Evolutionary conservation across 441 rosid genomes (phyloP).

Genomic region (Dalechampia spathulata): DNA sequence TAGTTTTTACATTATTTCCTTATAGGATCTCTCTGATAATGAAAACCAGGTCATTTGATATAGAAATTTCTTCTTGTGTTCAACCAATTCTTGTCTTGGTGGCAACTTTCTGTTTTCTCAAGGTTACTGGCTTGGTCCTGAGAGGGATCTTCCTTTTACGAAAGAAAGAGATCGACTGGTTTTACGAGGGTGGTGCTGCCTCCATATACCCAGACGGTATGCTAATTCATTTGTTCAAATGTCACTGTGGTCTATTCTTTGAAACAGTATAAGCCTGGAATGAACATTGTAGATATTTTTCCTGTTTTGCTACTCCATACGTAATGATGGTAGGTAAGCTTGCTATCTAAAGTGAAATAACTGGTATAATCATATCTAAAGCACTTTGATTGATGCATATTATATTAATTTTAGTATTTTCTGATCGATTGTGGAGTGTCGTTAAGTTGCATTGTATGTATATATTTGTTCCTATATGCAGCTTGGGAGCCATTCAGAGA

Average conservation of each 20-base stretch:
- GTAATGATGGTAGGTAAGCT: not conserved
- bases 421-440: not conserved
- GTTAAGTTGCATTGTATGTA: conserved; percentile 6
- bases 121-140: conserved; percentile 88
- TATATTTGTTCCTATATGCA: conserved; percentile 20
- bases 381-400: too few relatives aligned
- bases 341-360: not conserved
- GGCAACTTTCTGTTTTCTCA: conserved; percentile 8
- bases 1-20: conserved; percentile 7
- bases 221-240: conserved; percentile 12
- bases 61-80: not conserved
- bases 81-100: conserved; percentile 6
- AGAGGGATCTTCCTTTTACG: conserved; percentile 90
- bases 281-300: not conserved
- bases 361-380: not conserved
- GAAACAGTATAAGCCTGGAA: not conserved
- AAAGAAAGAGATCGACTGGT: conserved; percentile 96
- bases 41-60: conserved; percentile 3
- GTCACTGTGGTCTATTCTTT: too few relatives aligned
- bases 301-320: too few relatives aligned
- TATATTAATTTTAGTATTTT: too few relatives aligned
- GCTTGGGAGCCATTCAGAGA: conserved; percentile 96
- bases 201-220: conserved; percentile 93
- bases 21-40: not conserved
- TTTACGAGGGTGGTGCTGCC: conserved; percentile 94